A percentile compares a stretch with the other conserved stretches of the same genome.
phyloP scores from a whole-genome alignment of 2,329 filamentous ascomycete genomes.

The Cladosporium sphaerospermum region DNA sequence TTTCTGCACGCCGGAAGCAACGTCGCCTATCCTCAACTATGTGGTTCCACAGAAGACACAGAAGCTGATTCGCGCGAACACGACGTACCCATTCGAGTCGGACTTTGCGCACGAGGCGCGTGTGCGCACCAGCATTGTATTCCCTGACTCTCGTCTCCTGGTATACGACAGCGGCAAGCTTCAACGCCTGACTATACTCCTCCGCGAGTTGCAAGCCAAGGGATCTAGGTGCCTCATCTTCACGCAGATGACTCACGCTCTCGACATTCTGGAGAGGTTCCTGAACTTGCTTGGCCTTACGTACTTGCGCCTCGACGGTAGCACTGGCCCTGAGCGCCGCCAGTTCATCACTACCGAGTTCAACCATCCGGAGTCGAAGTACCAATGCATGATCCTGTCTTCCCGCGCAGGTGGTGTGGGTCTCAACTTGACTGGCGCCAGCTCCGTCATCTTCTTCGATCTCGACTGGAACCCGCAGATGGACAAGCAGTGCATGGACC shows the following conservation, averaged over 20 bases:
- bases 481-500: slow-evolving; percentile 98
- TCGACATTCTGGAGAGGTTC: slow-evolving; percentile 96
- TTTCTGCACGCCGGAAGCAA: slow-evolving; percentile 83
- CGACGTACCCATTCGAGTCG: slow-evolving; percentile 39
- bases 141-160: slow-evolving; percentile 90
- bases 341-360: slow-evolving; percentile 95
- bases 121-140: slow-evolving; percentile 89
- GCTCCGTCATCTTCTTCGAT: slow-evolving; percentile 98
- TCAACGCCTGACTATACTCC: slow-evolving; percentile 77
- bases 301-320: slow-evolving; percentile 92
- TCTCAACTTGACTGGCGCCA: slow-evolving; percentile 93
- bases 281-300: slow-evolving; percentile 97
- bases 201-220: slow-evolving; percentile 79
- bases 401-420: slow-evolving; percentile 90
- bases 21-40: slow-evolving; percentile 49
- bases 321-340: slow-evolving; percentile 90
- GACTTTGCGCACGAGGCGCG: slow-evolving; percentile 93
- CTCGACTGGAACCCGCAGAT: slow-evolving; percentile 99
- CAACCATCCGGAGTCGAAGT: slow-evolving; percentile 79
- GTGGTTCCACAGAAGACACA: slow-evolving; percentile 21
- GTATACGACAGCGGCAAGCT: slow-evolving; percentile 98
- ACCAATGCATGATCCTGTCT: slow-evolving; percentile 91
- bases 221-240: slow-evolving; percentile 96
- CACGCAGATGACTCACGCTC: slow-evolving; percentile 97
- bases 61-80: slow-evolving; percentile 20